These are phyloP conservation scores for Picocystis sp. DNA, from an alignment of 163 green algal genomes.

Conservation along the genomic window DNA sequence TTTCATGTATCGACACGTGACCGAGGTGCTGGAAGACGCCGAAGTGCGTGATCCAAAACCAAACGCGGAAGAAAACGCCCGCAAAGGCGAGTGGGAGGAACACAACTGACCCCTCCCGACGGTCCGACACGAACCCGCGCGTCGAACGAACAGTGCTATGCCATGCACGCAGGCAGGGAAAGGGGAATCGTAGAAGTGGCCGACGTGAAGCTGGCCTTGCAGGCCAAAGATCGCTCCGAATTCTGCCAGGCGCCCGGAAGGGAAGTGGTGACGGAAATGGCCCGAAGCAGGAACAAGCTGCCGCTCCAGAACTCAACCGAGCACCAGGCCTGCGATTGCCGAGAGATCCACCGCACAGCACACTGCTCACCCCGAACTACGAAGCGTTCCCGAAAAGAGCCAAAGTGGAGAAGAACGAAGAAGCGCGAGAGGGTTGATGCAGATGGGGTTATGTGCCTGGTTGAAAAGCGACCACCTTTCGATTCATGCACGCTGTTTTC, in stretches of 20 bases:
- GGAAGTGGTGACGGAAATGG: slow-evolving; percentile 12
- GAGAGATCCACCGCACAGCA: too few species aligned
- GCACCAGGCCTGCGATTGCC: too few species aligned
- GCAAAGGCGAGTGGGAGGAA: neutral
- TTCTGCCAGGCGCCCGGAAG: slow-evolving; percentile 40
- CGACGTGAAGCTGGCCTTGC: slow-evolving; percentile 54
- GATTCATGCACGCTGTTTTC: too few species aligned
- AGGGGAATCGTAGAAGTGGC: slow-evolving; percentile 30
- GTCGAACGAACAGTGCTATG: slow-evolving; percentile 17
- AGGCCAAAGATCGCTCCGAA: slow-evolving; percentile 25
- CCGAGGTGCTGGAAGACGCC: slow-evolving; percentile 60
- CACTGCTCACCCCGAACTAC: too few species aligned
- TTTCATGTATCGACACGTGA: slow-evolving; percentile 64
- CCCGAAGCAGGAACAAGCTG: too few species aligned
- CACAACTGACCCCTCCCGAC: neutral
- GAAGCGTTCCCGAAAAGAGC: too few species aligned
- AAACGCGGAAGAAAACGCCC: slow-evolving; percentile 4
- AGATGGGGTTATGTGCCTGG: too few species aligned
- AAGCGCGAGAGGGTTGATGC: too few species aligned
- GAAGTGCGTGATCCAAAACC: slow-evolving; percentile 24
- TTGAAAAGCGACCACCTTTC: too few species aligned
- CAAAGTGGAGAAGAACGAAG: too few species aligned
- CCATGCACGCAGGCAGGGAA: slow-evolving; percentile 17
- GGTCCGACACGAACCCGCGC: neutral
- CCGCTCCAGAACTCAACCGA: too few species aligned